phyloP scores from a whole-genome alignment of 2,329 filamentous ascomycete species.

The Colletotrichum orbiculare region DNA sequence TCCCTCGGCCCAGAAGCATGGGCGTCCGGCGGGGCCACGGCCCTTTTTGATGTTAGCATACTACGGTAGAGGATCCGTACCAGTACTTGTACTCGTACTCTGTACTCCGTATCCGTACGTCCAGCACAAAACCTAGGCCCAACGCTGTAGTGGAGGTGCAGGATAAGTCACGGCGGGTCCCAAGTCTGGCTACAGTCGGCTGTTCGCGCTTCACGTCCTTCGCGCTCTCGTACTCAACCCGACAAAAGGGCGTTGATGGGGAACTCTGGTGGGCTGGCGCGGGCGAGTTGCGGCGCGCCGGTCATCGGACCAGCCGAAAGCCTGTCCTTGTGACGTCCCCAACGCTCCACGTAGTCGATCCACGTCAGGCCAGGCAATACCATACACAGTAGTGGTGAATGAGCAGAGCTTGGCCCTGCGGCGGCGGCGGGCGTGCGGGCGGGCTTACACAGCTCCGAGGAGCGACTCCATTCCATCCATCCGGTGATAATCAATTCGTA shows the following conservation, averaged over 20 bases:
- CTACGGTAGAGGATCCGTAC: too few relatives aligned
- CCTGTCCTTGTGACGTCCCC: constrained; percentile 12
- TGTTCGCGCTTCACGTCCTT: constrained; percentile 1
- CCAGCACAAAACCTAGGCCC: too few relatives aligned
- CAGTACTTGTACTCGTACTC: too few relatives aligned
- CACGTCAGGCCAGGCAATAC: constrained; percentile 30
- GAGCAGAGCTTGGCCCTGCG: background rate
- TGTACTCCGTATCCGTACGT: too few relatives aligned
- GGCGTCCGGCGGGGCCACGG: too few relatives aligned
- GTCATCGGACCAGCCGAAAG: constrained; percentile 33
- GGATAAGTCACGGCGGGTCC: background rate
- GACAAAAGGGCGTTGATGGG: constrained; percentile 50
- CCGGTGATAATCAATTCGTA: constrained; percentile 21
- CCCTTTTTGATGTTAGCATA: too few relatives aligned
- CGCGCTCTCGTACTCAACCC: constrained; percentile 72
- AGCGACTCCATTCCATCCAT: constrained; percentile 10
- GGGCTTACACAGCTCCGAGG: constrained; percentile 18
- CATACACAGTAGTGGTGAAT: background rate
- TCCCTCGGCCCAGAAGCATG: too few relatives aligned
- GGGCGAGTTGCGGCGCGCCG: constrained; percentile 9
- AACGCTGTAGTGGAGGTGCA: too few relatives aligned
- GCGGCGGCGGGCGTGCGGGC: background rate
- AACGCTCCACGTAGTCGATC: constrained; percentile 19
- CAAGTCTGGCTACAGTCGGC: constrained; percentile 29
- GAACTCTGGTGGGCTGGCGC: too few relatives aligned